These are phyloP conservation scores for Pichia nakasei DNA, from an alignment of 805 yeast species.

Conservation along the genomic window DNA sequence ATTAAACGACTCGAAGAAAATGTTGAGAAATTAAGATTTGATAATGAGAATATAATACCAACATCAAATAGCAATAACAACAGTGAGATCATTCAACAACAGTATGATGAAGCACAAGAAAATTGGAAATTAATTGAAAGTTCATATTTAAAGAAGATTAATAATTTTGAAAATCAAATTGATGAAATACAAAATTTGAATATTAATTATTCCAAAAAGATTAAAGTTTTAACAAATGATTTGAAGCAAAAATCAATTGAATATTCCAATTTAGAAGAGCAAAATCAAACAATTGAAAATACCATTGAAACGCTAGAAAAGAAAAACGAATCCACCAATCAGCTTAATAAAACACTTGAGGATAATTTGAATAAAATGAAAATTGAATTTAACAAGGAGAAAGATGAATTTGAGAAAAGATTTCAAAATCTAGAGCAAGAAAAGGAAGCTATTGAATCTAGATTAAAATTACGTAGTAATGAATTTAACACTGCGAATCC, in stretches of 20 bases:
- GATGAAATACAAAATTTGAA: constrained; percentile 29
- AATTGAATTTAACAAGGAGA: constrained; percentile 25
- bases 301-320: constrained; percentile 17
- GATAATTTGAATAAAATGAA: constrained; percentile 4
- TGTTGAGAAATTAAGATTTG: constrained; percentile 58
- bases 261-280: constrained; percentile 19
- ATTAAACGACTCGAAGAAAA: constrained; percentile 55
- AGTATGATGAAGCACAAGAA: constrained; percentile 66
- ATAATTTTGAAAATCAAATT: constrained; percentile 36
- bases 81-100: constrained; percentile 49
- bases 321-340: constrained; percentile 13
- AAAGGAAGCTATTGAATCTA: constrained; percentile 14
- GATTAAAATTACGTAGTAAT: constrained; percentile 9
- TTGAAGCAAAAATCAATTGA: constrained; percentile 26
- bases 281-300: constrained; percentile 16
- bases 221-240: constrained; percentile 28
- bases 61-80: background rate
- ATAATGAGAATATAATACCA: constrained; percentile 38
- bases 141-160: constrained; percentile 41
- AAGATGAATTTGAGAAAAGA: constrained; percentile 16
- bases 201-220: constrained; percentile 20
- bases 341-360: constrained; percentile 22
- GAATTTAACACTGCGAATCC: constrained; percentile 1
- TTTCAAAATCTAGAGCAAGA: constrained; percentile 23
- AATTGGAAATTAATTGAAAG: constrained; percentile 81